Percentiles rank a stretch among this genome's conserved stretches.
Evolutionary conservation across 2,329 filamentous ascomycete genomes (phyloP).

Genomic region (Arthrobotrys musiformis): DNA sequence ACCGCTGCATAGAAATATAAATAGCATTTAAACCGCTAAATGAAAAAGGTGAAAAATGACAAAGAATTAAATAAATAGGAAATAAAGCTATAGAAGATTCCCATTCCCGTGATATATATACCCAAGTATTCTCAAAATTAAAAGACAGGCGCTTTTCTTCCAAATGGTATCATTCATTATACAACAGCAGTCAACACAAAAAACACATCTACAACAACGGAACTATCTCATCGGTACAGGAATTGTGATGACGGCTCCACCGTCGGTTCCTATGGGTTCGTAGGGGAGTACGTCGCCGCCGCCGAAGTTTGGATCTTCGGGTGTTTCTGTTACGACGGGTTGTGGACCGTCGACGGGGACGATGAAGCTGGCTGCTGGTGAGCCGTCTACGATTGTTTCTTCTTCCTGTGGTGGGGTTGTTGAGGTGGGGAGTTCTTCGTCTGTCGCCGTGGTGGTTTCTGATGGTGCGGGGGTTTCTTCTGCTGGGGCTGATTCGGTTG

Average conservation of each 20-base stretch:
- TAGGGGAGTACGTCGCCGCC: constrained; percentile 27
- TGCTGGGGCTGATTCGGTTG: background rate
- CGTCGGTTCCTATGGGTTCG: constrained; percentile 23
- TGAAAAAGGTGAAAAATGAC: background rate
- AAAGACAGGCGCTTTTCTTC: constrained; percentile 25
- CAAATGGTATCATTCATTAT: constrained; percentile 48
- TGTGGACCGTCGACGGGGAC: constrained; percentile 34
- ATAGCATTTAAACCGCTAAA: background rate
- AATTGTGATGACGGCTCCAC: constrained; percentile 16
- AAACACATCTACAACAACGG: background rate
- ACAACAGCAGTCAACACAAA: constrained; percentile 49
- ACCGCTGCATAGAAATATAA: background rate
- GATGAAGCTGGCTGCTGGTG: constrained; percentile 15
- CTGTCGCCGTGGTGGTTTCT: background rate
- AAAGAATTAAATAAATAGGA: background rate
- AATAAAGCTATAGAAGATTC: background rate
- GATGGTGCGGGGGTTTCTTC: background rate
- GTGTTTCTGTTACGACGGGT: background rate
- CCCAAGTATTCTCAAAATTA: background rate
- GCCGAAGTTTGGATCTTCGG: constrained; percentile 38
- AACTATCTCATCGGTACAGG: constrained; percentile 22
- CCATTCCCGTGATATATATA: too few relatives aligned
- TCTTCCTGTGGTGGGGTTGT: background rate
- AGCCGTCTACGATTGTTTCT: background rate
- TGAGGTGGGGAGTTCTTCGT: background rate